Evolutionary conservation across 257 asterid genomes (phyloP), one percentile per base, ranked within the genome.

Genomic region (Nicotiana tabacum): DNA sequence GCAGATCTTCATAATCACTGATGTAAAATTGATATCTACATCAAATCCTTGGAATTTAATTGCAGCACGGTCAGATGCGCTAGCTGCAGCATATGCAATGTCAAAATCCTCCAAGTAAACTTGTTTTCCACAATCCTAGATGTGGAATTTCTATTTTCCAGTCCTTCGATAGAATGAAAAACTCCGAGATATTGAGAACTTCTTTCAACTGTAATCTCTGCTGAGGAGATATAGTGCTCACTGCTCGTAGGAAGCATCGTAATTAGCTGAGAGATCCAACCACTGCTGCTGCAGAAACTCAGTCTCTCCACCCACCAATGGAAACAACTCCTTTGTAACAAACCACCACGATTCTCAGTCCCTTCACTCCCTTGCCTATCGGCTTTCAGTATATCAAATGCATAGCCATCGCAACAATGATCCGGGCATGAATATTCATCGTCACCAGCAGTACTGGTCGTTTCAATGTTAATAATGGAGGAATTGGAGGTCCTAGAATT

Each of bases 401-500:
- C 85, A 35, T 10, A 81, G 2, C 65, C 88, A 62, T 92, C 65
- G 39, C 33, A 65, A 37, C 5, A 4, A 29, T 3, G 12, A 65
- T 65, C 39, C 32, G 90, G 87, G 77, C 89, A 86, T 66, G 94
- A 39, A 46, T 78, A 18, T 66, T 78, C 65, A 87, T 90, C 95
- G n/a, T 91, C 98, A 4, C 91, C 91, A 87, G 90, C 94, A 77
- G 92, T 87, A 91, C 94, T 91, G 82, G 93, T 88, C 33, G 89
- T 86, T 66, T 92, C 97, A 83, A 87, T 91, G 83, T 93, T 89
- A 60, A 91, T 94, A 32, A 87, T 82, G 12, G 98, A 92, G 53
- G 98, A 95, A 70, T 81, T 91, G 56, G 98, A 95, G 87, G 96
- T 91, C 78, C 94, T 94, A 83, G 98, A 93, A 16, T 83, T 60